Evolutionary conservation across 1,284 basidiomycete genomes (phyloP).

Genomic region (Chondrostereum purpureum): DNA sequence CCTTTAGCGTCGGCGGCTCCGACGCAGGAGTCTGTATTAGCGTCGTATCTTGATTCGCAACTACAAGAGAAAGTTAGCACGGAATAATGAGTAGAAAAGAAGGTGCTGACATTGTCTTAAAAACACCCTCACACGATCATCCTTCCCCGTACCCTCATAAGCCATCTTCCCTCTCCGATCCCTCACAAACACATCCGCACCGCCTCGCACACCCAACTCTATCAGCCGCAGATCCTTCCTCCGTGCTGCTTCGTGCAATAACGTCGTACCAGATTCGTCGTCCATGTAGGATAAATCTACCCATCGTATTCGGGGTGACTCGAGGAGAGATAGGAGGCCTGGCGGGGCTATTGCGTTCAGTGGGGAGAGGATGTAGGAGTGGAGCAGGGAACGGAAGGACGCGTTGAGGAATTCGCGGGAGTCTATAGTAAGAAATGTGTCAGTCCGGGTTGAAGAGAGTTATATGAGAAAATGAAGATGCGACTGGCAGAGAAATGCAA

Average conservation of each 20-base stretch:
- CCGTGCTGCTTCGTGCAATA: constrained; percentile 85
- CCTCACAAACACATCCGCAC: constrained; percentile 87
- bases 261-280: constrained; percentile 67
- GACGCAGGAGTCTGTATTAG: constrained; percentile 42
- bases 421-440: constrained; percentile 41
- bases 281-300: constrained; percentile 71
- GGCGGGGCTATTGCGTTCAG: constrained; percentile 37
- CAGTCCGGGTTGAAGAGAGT: background rate
- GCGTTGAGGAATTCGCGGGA: constrained; percentile 77
- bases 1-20: constrained; percentile 65
- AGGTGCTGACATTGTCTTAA: constrained; percentile 69
- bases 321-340: constrained; percentile 48
- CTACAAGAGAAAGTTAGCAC: constrained; percentile 31
- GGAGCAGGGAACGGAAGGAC: constrained; percentile 68
- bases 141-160: constrained; percentile 63
- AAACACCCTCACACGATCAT: constrained; percentile 81
- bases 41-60: constrained; percentile 73
- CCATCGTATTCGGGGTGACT: constrained; percentile 54
- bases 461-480: too few relatives aligned
- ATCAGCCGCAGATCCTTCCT: constrained; percentile 80
- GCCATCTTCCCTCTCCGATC: constrained; percentile 76
- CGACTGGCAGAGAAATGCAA: too few relatives aligned
- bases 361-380: constrained; percentile 66
- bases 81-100: background rate
- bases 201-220: constrained; percentile 77